phyloP scores from a whole-genome alignment of 768 basidiomycete species.

The Gelatoporia subvermispora region DNA sequence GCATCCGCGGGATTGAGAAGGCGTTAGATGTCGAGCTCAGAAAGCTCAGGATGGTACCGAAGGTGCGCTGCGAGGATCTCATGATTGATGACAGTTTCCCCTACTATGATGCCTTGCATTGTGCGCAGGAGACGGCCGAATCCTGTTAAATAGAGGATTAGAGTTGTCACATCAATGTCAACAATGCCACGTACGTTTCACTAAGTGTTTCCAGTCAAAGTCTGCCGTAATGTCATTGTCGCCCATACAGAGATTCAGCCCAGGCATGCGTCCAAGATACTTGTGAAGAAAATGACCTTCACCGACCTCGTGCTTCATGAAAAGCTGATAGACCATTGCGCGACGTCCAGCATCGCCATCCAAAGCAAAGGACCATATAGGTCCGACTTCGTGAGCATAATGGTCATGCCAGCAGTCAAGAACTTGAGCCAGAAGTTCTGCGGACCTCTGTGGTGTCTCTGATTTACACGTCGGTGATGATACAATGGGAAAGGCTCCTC shows the following conservation, averaged over 20 bases:
- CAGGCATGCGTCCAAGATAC: slow-evolving; percentile 9
- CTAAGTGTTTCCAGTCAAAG: not conserved
- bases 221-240: not conserved
- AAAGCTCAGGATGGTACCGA: not conserved
- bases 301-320: slow-evolving; percentile 8
- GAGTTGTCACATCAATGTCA: not conserved
- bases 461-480: slow-evolving; percentile 14
- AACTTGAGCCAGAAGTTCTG: not conserved
- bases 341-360: slow-evolving; percentile 18
- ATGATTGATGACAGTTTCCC: not conserved
- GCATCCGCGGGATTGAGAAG: not conserved
- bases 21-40: not conserved
- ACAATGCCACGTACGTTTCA: not conserved
- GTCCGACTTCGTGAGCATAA: slow-evolving; percentile 9
- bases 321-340: slow-evolving; percentile 8
- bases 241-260: slow-evolving; percentile 12
- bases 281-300: slow-evolving; percentile 9
- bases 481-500: slow-evolving; percentile 17
- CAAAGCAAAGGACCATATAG: slow-evolving; percentile 9
- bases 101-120: not conserved
- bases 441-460: slow-evolving; percentile 3
- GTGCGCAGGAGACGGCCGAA: not conserved
- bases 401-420: slow-evolving; percentile 9
- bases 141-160: not conserved
- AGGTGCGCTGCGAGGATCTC: not conserved